Percentiles rank a stretch among this genome's conserved stretches.
These are phyloP conservation scores for Decorospora gaudefroyi DNA, from an alignment of 2,329 filamentous ascomycete species.

Conservation along the genomic window DNA sequence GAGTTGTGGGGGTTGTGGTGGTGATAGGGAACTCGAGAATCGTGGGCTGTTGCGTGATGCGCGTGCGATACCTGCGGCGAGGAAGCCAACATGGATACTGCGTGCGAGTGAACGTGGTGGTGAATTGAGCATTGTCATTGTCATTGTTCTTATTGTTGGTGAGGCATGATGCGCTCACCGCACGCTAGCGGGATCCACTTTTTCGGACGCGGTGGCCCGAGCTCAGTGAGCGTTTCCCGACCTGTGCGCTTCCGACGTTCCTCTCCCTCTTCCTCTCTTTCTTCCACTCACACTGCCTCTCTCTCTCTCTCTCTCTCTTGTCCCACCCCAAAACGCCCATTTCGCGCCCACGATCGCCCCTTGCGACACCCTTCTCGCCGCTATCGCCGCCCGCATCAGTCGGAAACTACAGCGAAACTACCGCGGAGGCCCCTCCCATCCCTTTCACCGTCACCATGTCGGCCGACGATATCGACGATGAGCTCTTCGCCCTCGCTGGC, in stretches of 20 bases:
- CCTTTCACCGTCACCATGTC: conserved; percentile 66
- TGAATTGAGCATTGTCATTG: conserved; percentile 8
- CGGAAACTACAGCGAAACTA: conserved; percentile 1
- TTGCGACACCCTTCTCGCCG: conserved; percentile 11
- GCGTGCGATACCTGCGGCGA: conserved; percentile 31
- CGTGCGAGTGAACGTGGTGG: conserved; percentile 25
- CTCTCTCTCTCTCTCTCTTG: conserved; percentile 21
- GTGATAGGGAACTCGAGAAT: conserved; percentile 18
- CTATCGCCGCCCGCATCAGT: conserved; percentile 2
- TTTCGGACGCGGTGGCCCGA: conserved; percentile 28
- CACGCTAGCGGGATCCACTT: conserved; percentile 25
- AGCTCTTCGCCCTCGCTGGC: conserved; percentile 89
- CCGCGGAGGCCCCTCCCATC: conserved; percentile 5
- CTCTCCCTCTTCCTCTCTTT: conserved; percentile 22
- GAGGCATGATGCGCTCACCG: conserved; percentile 27
- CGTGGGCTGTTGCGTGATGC: conserved; percentile 20
- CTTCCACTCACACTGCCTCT: too few species aligned
- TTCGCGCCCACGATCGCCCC: conserved; percentile 13
- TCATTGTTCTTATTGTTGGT: too few species aligned
- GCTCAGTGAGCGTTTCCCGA: conserved; percentile 28
- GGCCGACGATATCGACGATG: conserved; percentile 76
- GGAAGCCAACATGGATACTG: conserved; percentile 30
- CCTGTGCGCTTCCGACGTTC: conserved; percentile 23
- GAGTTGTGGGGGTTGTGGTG: conserved; percentile 7
- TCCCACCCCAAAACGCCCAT: conserved; percentile 23